These are phyloP conservation scores for Sporothrix dimorphospora DNA, from an alignment of 2,329 filamentous ascomycete genomes.

Conservation along the genomic window DNA sequence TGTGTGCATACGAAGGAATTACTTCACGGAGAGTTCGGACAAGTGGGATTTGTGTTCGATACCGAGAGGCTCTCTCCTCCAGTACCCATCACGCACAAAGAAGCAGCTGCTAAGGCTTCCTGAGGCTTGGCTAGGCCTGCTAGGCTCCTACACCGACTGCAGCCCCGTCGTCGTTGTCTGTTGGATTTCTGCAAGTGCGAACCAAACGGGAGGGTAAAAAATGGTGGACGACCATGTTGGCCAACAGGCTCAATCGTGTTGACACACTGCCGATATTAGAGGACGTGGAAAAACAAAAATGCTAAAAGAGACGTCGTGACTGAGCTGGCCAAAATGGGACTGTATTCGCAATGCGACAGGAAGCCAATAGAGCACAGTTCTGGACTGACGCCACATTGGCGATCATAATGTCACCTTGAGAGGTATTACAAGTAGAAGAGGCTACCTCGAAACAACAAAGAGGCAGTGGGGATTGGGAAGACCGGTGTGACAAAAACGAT, in stretches of 20 bases:
- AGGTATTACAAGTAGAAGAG: too few species aligned
- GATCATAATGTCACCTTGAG: slow-evolving; percentile 6
- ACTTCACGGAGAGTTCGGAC: too few species aligned
- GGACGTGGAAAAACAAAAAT: background rate
- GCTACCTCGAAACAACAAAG: background rate
- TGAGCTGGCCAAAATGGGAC: slow-evolving; percentile 8
- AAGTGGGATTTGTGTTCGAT: background rate
- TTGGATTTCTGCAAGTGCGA: background rate
- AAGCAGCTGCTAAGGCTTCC: background rate
- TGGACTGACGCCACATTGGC: slow-evolving; percentile 4
- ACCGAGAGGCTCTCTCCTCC: background rate
- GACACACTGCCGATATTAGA: background rate
- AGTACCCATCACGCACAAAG: background rate
- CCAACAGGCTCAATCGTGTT: background rate
- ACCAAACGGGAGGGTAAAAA: background rate
- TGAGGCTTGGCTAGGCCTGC: background rate
- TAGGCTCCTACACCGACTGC: slow-evolving; percentile 1
- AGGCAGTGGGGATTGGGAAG: slow-evolving; percentile 2
- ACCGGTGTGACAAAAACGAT: slow-evolving; percentile 10
- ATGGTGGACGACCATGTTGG: background rate
- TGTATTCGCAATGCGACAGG: background rate
- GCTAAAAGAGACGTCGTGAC: background rate
- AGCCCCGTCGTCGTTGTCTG: background rate
- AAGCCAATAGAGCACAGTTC: background rate
- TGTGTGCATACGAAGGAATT: background rate